phyloP scores from a whole-genome alignment of 164 flowering plant species.

The Sedum album region DNA sequence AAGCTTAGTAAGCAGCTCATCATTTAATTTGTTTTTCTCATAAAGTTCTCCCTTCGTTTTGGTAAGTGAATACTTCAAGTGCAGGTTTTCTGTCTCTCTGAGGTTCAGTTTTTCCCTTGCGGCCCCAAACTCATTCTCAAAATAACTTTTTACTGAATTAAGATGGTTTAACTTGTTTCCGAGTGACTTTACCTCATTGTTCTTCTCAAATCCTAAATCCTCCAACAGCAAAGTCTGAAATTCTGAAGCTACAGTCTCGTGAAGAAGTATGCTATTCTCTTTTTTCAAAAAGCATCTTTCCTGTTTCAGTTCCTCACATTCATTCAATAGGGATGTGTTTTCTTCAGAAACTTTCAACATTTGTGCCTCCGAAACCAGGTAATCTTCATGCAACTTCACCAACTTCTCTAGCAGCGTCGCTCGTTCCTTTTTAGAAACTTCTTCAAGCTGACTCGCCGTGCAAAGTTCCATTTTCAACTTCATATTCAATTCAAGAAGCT shows the following conservation, averaged over 20 bases:
- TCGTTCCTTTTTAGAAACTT: constrained; percentile 24
- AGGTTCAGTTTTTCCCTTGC: constrained; percentile 25
- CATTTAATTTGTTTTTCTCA: constrained; percentile 25
- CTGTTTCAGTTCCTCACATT: constrained; percentile 31
- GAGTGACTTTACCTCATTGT: constrained; percentile 28
- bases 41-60: constrained; percentile 33
- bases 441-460: constrained; percentile 22
- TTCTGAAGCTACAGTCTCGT: constrained; percentile 31
- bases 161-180: constrained; percentile 30
- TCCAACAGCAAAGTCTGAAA: constrained; percentile 40
- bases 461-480: constrained; percentile 29
- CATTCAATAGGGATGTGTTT: constrained; percentile 30
- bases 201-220: constrained; percentile 41
- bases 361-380: constrained; percentile 26
- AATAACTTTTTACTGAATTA: constrained; percentile 23
- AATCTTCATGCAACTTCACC: constrained; percentile 25
- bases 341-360: constrained; percentile 31
- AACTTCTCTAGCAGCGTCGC: constrained; percentile 21
- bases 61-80: constrained; percentile 36
- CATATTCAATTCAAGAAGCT: constrained; percentile 38
- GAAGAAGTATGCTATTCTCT: constrained; percentile 32
- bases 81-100: constrained; percentile 36
- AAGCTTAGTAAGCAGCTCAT: constrained; percentile 31
- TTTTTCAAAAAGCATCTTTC: constrained; percentile 42
- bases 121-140: constrained; percentile 26